Evolutionary conservation across 345 rosid species (phyloP).

Genomic region (Reutealis trisperma): DNA sequence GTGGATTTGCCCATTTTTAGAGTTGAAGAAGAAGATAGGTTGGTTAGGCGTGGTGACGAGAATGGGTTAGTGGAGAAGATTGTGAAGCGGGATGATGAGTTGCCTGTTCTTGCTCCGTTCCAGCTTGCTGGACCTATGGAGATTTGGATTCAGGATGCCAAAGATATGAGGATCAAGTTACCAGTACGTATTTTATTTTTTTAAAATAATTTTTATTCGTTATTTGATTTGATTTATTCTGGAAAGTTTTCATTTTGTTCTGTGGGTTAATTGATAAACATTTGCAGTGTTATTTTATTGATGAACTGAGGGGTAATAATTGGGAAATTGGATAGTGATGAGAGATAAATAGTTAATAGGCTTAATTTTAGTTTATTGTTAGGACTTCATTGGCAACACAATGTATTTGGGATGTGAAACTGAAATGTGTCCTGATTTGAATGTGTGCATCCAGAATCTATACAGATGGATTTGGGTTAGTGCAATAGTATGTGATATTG

Average conservation of each 20-base stretch:
- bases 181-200: conserved; percentile 42
- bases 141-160: conserved; percentile 93
- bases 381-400: neutral
- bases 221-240: neutral
- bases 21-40: conserved; percentile 33
- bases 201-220: neutral
- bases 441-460: too few species aligned
- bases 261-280: too few species aligned
- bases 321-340: too few species aligned
- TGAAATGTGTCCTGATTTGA: too few species aligned
- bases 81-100: conserved; percentile 29
- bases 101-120: conserved; percentile 84
- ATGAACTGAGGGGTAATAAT: neutral
- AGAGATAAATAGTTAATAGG: too few species aligned
- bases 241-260: neutral
- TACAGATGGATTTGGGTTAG: neutral
- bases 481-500: neutral
- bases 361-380: neutral
- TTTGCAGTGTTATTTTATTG: too few species aligned
- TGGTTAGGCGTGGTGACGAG: conserved; percentile 15
- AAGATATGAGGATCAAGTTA: conserved; percentile 75
- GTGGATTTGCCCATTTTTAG: conserved; percentile 85
- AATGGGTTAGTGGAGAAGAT: conserved; percentile 50
- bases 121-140: conserved; percentile 98
- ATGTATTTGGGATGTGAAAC: too few species aligned